phyloP scores from a whole-genome alignment of 2,329 filamentous ascomycete genomes.

The Cadophora sp. region DNA sequence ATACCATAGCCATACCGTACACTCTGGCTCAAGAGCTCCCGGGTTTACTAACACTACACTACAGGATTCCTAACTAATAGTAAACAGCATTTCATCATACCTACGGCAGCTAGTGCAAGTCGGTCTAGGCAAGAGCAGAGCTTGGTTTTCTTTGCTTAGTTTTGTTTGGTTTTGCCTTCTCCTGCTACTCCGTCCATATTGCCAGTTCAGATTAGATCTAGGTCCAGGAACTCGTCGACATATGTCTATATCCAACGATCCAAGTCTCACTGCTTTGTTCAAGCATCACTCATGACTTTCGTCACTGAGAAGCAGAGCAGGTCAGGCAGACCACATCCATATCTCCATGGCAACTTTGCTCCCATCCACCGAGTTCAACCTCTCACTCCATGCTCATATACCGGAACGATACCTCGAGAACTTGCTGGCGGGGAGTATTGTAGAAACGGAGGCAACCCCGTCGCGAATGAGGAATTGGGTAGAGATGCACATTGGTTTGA shows the following conservation, averaged over 20 bases:
- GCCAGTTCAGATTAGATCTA: neutral
- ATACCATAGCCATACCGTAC: neutral
- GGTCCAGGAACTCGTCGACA: constrained; percentile 3
- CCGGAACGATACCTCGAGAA: constrained; percentile 67
- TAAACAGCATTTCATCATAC: constrained; percentile 14
- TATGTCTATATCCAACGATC: constrained; percentile 19
- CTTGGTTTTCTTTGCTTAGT: neutral
- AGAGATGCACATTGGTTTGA: constrained; percentile 77
- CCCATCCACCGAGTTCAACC: constrained; percentile 63
- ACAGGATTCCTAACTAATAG: neutral
- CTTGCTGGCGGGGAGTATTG: constrained; percentile 74
- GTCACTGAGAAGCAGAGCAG: constrained; percentile 36
- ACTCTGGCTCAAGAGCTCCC: neutral
- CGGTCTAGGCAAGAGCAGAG: neutral
- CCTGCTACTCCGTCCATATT: constrained; percentile 1
- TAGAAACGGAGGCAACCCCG: constrained; percentile 73
- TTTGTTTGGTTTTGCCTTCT: too few relatives aligned
- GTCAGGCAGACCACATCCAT: constrained; percentile 45
- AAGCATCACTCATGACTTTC: constrained; percentile 34
- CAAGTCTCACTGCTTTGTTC: constrained; percentile 32
- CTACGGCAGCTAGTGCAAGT: neutral
- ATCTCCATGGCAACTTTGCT: constrained; percentile 73
- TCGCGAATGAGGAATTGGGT: constrained; percentile 64
- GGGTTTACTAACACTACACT: neutral
- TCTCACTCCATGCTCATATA: constrained; percentile 62